These are phyloP conservation scores for Podila clonocystis DNA, from an alignment of 192 early-diverging fungal species.

Conservation along the genomic window DNA sequence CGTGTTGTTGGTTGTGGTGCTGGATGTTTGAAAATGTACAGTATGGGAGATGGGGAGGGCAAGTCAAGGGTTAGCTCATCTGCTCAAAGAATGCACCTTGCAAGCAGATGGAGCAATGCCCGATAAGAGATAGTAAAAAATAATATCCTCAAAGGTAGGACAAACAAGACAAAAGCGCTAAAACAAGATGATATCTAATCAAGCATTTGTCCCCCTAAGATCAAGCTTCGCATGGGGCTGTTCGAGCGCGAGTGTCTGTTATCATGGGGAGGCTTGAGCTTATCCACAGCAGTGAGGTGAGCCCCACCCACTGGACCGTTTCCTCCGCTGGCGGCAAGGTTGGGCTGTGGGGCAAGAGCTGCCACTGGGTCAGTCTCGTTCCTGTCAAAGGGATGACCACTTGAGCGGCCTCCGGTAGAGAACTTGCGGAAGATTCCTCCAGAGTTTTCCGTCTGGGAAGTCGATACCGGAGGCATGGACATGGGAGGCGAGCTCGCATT, in stretches of 20 bases:
- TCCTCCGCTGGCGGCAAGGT: background rate
- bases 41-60: too few relatives aligned
- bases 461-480: conserved; percentile 1
- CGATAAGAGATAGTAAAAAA: background rate
- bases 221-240: conserved; percentile 50
- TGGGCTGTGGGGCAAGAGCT: conserved; percentile 4
- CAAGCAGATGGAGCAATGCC: background rate
- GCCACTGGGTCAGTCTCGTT: conserved; percentile 26
- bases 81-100: too few relatives aligned
- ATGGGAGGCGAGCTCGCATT: background rate
- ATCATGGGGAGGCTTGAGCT: conserved; percentile 32
- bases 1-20: too few relatives aligned
- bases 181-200: conserved; percentile 15
- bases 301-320: background rate
- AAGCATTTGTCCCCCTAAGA: conserved; percentile 49
- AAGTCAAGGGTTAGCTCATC: too few relatives aligned
- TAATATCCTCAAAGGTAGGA: background rate
- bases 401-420: conserved; percentile 13
- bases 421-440: conserved; percentile 44
- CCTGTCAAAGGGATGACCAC: conserved; percentile 19
- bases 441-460: background rate
- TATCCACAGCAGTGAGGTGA: conserved; percentile 29
- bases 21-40: too few relatives aligned
- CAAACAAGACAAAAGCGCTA: background rate
- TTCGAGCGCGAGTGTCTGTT: conserved; percentile 34